A percentile compares a stretch with the other conserved stretches of the same genome.
phyloP scores from a whole-genome alignment of 495 filamentous ascomycete genomes.

The Penicillium fimorum region DNA sequence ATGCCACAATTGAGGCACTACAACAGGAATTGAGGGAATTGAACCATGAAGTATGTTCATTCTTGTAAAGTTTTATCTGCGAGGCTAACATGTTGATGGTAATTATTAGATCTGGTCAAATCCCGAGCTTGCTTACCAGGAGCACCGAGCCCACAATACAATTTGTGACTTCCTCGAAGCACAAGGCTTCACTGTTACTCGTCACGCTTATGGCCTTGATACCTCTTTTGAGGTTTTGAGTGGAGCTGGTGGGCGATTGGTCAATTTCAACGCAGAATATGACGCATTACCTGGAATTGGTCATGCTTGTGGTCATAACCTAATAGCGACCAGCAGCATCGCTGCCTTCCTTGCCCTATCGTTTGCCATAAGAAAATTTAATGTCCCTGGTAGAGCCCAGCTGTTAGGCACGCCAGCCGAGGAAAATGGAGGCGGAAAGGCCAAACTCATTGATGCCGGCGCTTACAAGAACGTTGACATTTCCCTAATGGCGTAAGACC shows the following conservation, averaged over 20 bases:
- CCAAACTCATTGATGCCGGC: slow-evolving; percentile 58
- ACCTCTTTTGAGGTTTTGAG: slow-evolving; percentile 42
- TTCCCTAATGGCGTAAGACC: slow-evolving; percentile 58
- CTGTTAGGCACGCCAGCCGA: slow-evolving; percentile 71
- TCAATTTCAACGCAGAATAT: slow-evolving; percentile 50
- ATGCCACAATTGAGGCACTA: slow-evolving; percentile 25
- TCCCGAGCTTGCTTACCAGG: slow-evolving; percentile 58
- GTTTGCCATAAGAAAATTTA: slow-evolving; percentile 42
- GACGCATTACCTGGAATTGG: slow-evolving; percentile 60
- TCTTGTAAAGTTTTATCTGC: background rate
- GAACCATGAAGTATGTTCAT: slow-evolving; percentile 23
- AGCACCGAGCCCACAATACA: slow-evolving; percentile 56
- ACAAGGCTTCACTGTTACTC: slow-evolving; percentile 57
- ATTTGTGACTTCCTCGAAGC: slow-evolving; percentile 54
- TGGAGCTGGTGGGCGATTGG: slow-evolving; percentile 40
- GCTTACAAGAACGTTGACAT: slow-evolving; percentile 66
- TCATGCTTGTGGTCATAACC: slow-evolving; percentile 69
- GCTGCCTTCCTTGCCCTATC: slow-evolving; percentile 59
- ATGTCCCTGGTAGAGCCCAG: slow-evolving; percentile 55
- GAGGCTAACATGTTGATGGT: slow-evolving; percentile 1
- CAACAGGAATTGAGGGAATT: slow-evolving; percentile 31
- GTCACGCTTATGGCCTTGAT: slow-evolving; percentile 43
- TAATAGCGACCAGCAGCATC: slow-evolving; percentile 63
- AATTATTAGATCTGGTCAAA: slow-evolving; percentile 60
- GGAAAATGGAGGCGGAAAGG: slow-evolving; percentile 70